These are phyloP conservation scores for Globisporangium heterothallicum DNA, from an alignment of 352 stramenopile genomes.

Conservation along the genomic window DNA sequence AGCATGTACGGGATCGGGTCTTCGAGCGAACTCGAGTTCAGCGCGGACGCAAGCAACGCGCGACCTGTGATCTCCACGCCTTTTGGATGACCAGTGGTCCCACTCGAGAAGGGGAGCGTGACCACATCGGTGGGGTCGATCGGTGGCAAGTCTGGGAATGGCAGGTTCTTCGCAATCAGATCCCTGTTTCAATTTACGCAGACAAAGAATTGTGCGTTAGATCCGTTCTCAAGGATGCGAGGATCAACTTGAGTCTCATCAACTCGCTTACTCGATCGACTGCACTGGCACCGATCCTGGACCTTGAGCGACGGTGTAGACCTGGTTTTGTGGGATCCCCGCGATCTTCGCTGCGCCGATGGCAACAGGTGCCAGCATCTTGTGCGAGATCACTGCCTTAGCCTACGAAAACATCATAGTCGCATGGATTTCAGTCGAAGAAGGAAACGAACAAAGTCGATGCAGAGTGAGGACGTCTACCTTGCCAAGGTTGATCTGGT, in stretches of 20 bases:
- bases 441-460: no score
- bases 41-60: slow-evolving; percentile 74
- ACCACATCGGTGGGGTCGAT: slow-evolving; percentile 13
- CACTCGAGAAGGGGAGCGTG: slow-evolving; percentile 85
- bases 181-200: no score
- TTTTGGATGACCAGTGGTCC: slow-evolving; percentile 84
- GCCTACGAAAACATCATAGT: slow-evolving; percentile 9
- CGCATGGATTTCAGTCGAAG: no score
- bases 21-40: slow-evolving; percentile 46
- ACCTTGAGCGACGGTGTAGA: slow-evolving; percentile 25
- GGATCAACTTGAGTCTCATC: no score
- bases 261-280: slow-evolving; percentile 28
- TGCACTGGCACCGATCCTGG: slow-evolving; percentile 9
- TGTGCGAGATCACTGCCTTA: slow-evolving; percentile 25
- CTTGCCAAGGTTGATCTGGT: slow-evolving; percentile 31
- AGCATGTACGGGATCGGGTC: slow-evolving; percentile 64
- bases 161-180: slow-evolving; percentile 9
- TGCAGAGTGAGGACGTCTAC: slow-evolving; percentile 10
- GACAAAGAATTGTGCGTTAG: no score
- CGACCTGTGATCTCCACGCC: slow-evolving; percentile 83
- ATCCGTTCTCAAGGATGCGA: no score
- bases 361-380: slow-evolving; percentile 19
- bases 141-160: not conserved
- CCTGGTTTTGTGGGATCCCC: slow-evolving; percentile 6
- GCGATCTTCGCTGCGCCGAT: slow-evolving; percentile 19